A percentile compares a stretch with the other conserved stretches of the same genome.
Evolutionary conservation across 176 grass and related monocot genomes (phyloP).

Genomic region (Oryza longistaminata): DNA sequence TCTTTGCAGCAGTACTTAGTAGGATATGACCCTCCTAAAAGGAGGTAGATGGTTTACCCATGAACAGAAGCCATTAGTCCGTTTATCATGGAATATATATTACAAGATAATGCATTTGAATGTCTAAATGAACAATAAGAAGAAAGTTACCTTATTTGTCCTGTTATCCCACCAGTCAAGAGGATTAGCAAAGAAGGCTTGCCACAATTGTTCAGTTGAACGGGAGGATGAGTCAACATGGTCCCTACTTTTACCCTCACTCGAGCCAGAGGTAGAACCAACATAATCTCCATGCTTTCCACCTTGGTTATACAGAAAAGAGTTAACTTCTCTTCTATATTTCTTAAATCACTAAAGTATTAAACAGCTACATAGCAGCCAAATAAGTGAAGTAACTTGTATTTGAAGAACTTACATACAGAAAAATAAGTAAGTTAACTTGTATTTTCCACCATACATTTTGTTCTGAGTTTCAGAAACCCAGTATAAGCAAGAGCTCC

Average conservation of each 20-base stretch:
- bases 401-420: neutral
- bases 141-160: slow-evolving; percentile 67
- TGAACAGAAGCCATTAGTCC: neutral
- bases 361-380: slow-evolving; percentile 5
- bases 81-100: neutral
- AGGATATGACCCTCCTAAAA: neutral
- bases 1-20: neutral
- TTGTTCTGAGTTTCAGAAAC: neutral
- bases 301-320: slow-evolving; percentile 40
- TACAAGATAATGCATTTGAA: slow-evolving; percentile 10
- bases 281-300: slow-evolving; percentile 33
- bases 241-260: slow-evolving; percentile 40
- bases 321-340: slow-evolving; percentile 1
- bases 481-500: neutral
- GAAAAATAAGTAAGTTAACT: neutral
- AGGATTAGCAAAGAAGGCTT: slow-evolving; percentile 94
- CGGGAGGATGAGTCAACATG: slow-evolving; percentile 40
- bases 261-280: slow-evolving; percentile 37
- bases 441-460: neutral
- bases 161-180: slow-evolving; percentile 99
- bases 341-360: slow-evolving; percentile 38
- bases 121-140: slow-evolving; percentile 6
- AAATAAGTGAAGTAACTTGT: neutral
- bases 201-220: slow-evolving; percentile 81
- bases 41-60: neutral